Conservation (phyloP, 164 flowering plant species). For the Magnolia officinalis region DNA sequence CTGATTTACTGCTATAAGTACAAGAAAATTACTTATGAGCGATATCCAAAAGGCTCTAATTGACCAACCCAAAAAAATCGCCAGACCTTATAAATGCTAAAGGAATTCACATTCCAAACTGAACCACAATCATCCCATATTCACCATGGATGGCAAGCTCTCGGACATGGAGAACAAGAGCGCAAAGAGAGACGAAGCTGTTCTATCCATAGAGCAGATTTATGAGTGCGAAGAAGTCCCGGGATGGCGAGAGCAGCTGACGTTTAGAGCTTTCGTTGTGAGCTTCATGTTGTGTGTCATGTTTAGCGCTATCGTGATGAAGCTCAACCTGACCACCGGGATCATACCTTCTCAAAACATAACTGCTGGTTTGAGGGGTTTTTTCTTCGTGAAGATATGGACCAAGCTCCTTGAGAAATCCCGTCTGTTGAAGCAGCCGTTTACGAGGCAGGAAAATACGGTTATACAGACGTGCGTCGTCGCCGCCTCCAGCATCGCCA, state of each 20-base stretch:
- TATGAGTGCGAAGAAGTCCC: conserved; percentile 19
- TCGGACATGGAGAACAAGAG: not conserved
- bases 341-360: conserved; percentile 23
- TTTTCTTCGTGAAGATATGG: conserved; percentile 18
- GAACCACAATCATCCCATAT: too few relatives aligned
- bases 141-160: not conserved
- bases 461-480: conserved; percentile 28
- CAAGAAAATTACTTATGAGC: too few relatives aligned
- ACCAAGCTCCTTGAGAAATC: conserved; percentile 10
- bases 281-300: conserved; percentile 15
- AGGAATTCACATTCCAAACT: too few relatives aligned
- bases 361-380: conserved; percentile 21
- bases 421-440: conserved; percentile 18
- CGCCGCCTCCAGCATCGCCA: conserved; percentile 24
- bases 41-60: too few relatives aligned
- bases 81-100: too few relatives aligned
- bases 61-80: too few relatives aligned
- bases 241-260: conserved; percentile 19
- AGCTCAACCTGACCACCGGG: conserved; percentile 23
- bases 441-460: conserved; percentile 26
- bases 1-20: too few relatives aligned
- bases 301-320: conserved; percentile 22
- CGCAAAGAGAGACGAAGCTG: not conserved
- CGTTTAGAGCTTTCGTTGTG: conserved; percentile 21
- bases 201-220: conserved; percentile 1